Evolutionary conservation across 495 filamentous ascomycete genomes (phyloP), one percentile per base, ranked within the genome.

Genomic region (Antarctomyces pellizariae): DNA sequence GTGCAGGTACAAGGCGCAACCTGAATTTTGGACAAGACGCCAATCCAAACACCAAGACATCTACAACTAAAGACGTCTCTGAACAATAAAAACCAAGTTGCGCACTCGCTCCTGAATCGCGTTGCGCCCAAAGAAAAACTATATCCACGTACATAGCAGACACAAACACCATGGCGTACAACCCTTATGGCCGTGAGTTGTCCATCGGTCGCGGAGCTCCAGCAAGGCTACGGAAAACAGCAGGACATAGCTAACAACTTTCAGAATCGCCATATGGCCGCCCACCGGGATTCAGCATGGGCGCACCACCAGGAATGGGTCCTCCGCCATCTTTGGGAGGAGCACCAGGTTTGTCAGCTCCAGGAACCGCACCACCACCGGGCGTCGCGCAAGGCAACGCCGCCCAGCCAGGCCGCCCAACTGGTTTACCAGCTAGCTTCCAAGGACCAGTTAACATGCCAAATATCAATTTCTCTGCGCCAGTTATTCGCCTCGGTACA

Each of bases 391-490:
- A 72, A 53, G 54, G 64, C 30, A 75, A 63, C 48, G 48, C 50
- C 42, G 52, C 62, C 34, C 71, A 72, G 56, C 56, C 62, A 50
- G 71, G 68, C 47, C 69, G 76, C 53, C 75, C 75, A 37, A 70
- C 63, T 34, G 73, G 72, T 36, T 70, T 89, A 36, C 75, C 77
- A 30, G 54, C 73, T 16, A 74, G 71, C 45, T 93, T 93, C 46
- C 80, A 91, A 56, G 67, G 79, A 13, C 84, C 83, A 13, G 55
- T 79, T 22, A 91, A 86, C 43, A 73, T 93, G 59, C 82, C 86
- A 5, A 86, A 91, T 48, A 92, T 97, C 54, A 93, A 99, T 53
- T 91, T 93, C 52, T 86, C 74, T 45, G 89, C 86, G 11, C 82
- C 89, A 26, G 84, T 95, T 18, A 95, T 99, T 47, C 76, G 86